Base-by-base conservation (phyloP, 2,329 filamentous ascomycete genomes). In the Fusarium verticillioides region DNA sequence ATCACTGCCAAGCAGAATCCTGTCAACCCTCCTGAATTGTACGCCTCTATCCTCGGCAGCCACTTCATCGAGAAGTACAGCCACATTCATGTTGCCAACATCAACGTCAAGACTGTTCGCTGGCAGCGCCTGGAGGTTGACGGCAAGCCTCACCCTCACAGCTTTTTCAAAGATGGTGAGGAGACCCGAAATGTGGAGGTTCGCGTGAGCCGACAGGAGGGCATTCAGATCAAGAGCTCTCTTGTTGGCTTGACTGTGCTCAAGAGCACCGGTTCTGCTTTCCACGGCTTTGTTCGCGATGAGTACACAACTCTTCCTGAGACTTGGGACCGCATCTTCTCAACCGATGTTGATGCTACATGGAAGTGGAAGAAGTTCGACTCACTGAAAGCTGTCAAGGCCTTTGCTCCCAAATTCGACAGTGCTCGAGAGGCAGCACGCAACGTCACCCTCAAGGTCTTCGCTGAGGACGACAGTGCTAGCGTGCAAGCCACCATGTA, bases 401-500 rank as follows among this genome's bases (percentile, higher is more conserved):
- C 86, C 18, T 84, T 89, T 26, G 86, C 88, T 7, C 84, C 87
- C 62, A 88, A 89, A 76, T 99, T 98, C 81, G 92, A 98, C 81
- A 84, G 86, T 70, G 94, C 95, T 26, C 98, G 92, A 88, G 86
- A 91, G 74, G 87, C 88, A 60, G 94, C 94, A n/a, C 88, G 94
- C 69, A 86, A 87, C 60, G 96, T 97, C 81, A 98, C 95, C n/a
- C 87, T 98, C 82, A 93, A 93, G 85, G 93, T 91, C 1, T 99
- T 99, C 79, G 96, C 96, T 46, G 90, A 92, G 79, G 95, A 99
- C 79, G 88, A 95, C 80, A 97, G 94, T 78, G 94, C 96, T 52
- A 97, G 94, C 78, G 96, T 99, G 30, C 96, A 99, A 85, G 92
- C 92, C 78, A 98, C 96, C 69, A 98, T 99, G 96, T 99, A 98